These are phyloP conservation scores for Pezicula rhizophila DNA, from an alignment of 2,329 filamentous ascomycete genomes.

Conservation along the genomic window DNA sequence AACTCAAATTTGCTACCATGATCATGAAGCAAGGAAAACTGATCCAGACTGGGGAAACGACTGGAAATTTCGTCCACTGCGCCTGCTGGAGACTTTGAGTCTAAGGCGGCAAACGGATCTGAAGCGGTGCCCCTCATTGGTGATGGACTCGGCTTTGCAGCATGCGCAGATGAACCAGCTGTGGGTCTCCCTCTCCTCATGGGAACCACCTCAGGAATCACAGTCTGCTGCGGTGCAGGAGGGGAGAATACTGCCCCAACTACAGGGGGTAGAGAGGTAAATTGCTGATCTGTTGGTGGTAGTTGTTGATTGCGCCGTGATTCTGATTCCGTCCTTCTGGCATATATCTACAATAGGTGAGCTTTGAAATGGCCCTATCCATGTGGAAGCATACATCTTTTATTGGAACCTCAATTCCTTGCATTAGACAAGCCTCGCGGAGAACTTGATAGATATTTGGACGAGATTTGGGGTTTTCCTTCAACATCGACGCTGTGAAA, in stretches of 20 bases:
- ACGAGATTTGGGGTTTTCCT: conserved; percentile 66
- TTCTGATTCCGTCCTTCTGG: conserved; percentile 58
- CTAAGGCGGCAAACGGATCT: conserved; percentile 88
- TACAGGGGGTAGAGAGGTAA: conserved; percentile 46
- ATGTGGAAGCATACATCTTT: conserved; percentile 64
- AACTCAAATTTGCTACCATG: conserved; percentile 81
- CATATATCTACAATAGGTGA: conserved; percentile 57
- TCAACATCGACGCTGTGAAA: conserved; percentile 73
- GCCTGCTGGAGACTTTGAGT: conserved; percentile 52
- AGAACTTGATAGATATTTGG: conserved; percentile 95
- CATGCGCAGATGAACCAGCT: conserved; percentile 39
- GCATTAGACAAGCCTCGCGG: conserved; percentile 81
- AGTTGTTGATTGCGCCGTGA: conserved; percentile 51
- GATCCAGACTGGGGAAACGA: conserved; percentile 84
- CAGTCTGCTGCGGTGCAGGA: conserved; percentile 62
- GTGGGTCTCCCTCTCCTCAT: conserved; percentile 84
- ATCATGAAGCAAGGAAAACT: conserved; percentile 87
- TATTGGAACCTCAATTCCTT: conserved; percentile 78
- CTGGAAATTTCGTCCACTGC: conserved; percentile 74
- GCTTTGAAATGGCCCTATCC: background rate
- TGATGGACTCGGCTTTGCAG: conserved; percentile 56
- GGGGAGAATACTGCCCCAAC: conserved; percentile 79
- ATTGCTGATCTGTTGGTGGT: conserved; percentile 47
- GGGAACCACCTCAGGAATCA: conserved; percentile 82
- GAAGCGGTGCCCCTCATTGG: conserved; percentile 62